Conservation (phyloP, 1,284 basidiomycete genomes). For the Cutaneotrichosporon curvatum region DNA sequence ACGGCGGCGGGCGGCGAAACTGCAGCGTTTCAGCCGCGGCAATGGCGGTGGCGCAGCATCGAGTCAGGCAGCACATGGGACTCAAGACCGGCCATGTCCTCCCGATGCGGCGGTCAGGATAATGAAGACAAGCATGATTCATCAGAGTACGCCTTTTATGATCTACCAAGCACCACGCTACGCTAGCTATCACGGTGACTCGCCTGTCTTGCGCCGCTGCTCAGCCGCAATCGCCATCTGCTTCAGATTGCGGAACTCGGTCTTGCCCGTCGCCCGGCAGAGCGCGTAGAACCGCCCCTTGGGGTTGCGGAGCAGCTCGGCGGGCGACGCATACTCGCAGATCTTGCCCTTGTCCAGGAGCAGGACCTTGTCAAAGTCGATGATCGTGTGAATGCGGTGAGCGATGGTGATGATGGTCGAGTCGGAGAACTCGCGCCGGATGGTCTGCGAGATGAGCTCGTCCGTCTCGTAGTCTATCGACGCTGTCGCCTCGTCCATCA, state of each 20-base stretch:
- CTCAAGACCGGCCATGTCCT: no score
- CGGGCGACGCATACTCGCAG: slow-evolving; percentile 72
- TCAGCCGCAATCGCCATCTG: slow-evolving; percentile 41
- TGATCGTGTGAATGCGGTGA: slow-evolving; percentile 62
- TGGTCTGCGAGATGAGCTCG: slow-evolving; percentile 48
- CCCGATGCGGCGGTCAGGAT: no score
- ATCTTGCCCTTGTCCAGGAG: slow-evolving; percentile 56
- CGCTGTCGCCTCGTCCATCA: slow-evolving; percentile 77
- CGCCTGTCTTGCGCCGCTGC: slow-evolving; percentile 20
- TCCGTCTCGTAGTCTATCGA: slow-evolving; percentile 54
- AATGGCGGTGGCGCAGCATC: no score
- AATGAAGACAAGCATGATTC: no score
- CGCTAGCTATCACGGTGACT: no score
- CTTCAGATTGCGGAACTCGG: slow-evolving; percentile 64
- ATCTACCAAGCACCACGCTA: no score
- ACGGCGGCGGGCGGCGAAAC: no score
- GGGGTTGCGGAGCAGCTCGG: slow-evolving; percentile 58
- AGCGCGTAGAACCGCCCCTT: slow-evolving; percentile 66
- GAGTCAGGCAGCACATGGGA: no score
- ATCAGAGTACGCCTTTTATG: no score
- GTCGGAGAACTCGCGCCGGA: slow-evolving; percentile 52
- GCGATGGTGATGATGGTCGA: slow-evolving; percentile 57
- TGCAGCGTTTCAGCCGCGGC: no score
- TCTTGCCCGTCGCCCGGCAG: slow-evolving; percentile 73
- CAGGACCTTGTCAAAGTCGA: slow-evolving; percentile 75